These are phyloP conservation scores for Zygoascus tannicola DNA, from an alignment of 805 yeast genomes.

Conservation along the genomic window DNA sequence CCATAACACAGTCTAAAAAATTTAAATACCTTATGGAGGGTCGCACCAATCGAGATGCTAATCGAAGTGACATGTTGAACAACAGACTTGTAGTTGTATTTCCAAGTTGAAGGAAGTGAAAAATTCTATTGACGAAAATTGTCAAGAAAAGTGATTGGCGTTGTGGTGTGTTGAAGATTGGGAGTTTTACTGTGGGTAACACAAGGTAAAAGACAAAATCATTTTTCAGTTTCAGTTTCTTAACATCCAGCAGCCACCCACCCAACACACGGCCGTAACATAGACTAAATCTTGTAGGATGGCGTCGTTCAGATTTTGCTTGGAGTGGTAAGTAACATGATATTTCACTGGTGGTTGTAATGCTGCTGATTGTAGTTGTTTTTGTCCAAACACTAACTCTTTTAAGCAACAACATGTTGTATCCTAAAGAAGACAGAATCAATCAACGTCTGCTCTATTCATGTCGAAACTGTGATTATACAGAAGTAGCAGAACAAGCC, in stretches of 20 bases:
- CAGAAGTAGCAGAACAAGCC: constrained; percentile 82
- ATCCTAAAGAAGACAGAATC: constrained; percentile 90
- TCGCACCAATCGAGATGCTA: constrained; percentile 6
- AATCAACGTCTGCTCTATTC: constrained; percentile 68
- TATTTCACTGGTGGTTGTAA: background rate
- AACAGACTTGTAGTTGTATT: background rate
- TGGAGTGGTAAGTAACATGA: constrained; percentile 49
- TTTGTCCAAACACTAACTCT: no score
- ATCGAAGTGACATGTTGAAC: constrained; percentile 5
- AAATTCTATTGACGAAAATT: background rate
- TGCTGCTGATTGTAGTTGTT: constrained; percentile 1
- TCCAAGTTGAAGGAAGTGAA: background rate
- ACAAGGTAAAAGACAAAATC: constrained; percentile 6
- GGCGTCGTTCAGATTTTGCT: constrained; percentile 94
- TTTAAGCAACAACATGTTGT: constrained; percentile 84
- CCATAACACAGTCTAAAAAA: no score
- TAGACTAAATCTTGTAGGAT: constrained; percentile 29
- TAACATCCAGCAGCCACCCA: background rate
- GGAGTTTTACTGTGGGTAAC: background rate
- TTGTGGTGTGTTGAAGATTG: background rate
- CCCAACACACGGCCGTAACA: no score
- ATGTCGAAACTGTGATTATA: constrained; percentile 90
- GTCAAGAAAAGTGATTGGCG: background rate
- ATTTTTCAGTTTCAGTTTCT: background rate
- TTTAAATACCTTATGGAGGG: background rate